These are phyloP conservation scores for Chiua sp. DNA, from an alignment of 1,284 basidiomycete species.

Conservation along the genomic window DNA sequence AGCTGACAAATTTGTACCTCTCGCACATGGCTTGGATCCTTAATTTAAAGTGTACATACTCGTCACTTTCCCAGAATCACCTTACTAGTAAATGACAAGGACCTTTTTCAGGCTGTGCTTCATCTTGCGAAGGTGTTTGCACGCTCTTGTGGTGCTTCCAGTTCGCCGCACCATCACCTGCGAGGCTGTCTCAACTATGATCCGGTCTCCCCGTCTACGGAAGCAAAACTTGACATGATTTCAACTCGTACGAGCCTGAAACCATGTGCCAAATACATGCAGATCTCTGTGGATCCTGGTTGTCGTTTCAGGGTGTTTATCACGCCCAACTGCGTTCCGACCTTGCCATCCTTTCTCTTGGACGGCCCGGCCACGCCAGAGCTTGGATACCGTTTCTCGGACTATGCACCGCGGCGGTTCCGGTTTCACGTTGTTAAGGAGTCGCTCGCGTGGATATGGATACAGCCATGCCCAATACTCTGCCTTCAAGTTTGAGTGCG, in stretches of 20 bases:
- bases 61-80: conserved; percentile 13
- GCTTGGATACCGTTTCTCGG: conserved; percentile 10
- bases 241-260: conserved; percentile 18
- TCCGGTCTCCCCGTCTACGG: conserved; percentile 17
- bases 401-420: conserved; percentile 2
- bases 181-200: conserved; percentile 24
- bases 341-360: conserved; percentile 18
- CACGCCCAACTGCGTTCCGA: conserved; percentile 21
- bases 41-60: not conserved
- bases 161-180: conserved; percentile 17
- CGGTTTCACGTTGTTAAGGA: conserved; percentile 11
- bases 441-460: conserved; percentile 11
- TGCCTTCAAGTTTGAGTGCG: conserved; percentile 1
- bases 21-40: too few species aligned
- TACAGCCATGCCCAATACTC: not conserved
- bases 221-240: conserved; percentile 15
- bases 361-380: not conserved
- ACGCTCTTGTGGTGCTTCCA: conserved; percentile 1
- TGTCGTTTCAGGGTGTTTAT: conserved; percentile 27
- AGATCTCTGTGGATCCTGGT: conserved; percentile 27
- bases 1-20: conserved; percentile 2
- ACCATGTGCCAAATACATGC: conserved; percentile 11
- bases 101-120: conserved; percentile 8
- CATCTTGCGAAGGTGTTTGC: conserved; percentile 23
- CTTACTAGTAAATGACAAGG: not conserved